Evolutionary conservation across 1,284 basidiomycete species (phyloP), one percentile per base, ranked within the genome.

Genomic region (Xerocomus amazonicus): DNA sequence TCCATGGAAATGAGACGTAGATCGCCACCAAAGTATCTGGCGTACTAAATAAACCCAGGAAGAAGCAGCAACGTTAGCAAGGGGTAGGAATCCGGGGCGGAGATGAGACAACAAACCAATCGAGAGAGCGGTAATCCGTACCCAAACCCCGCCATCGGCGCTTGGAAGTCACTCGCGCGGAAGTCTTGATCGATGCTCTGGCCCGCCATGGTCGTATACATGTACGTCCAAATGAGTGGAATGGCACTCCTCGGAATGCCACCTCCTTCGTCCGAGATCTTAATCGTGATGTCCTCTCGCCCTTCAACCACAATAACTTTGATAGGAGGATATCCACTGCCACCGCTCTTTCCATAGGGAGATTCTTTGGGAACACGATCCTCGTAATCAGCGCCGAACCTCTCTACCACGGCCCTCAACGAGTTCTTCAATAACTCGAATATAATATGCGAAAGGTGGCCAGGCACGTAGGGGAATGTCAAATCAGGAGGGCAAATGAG

Each of bases 361-460:
- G 63, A 37, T 40, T 45, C 52, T 32, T 43, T 44, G 34, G n/a
- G 6, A 29, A 40, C n/a, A 9, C 48, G 47, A 56, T 86, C 84
- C 63, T 93, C 92, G 56, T 83, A 79, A 48, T 93, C 90, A 3
- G 84, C 83, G 0, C 92, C 92, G 67, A 86, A 92, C 2, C 92
- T 83, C 71, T 99, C 97, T 13, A 99, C 96, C 33, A 97, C 92
- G 5, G 97, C 96, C 43, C 96, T 87, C 7, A 99, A 79, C 19
- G 94, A 97, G 76, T 99, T 99, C 70, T 99, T 99, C 56, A 99
- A 79, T n/a, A 99, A 81, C 70, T 99, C 97, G 66, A 99, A 99
- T 59, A 90, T 83, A 72, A 99, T 98, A 71, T 99, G 96, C 1
- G 92, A 90, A 48, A 94, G 72, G 67, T 99, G 96, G 10, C 93